Evolutionary conservation across 139 green algal species (phyloP), one percentile per base, ranked within the genome.

Genomic region (Eudorina sp.): DNA sequence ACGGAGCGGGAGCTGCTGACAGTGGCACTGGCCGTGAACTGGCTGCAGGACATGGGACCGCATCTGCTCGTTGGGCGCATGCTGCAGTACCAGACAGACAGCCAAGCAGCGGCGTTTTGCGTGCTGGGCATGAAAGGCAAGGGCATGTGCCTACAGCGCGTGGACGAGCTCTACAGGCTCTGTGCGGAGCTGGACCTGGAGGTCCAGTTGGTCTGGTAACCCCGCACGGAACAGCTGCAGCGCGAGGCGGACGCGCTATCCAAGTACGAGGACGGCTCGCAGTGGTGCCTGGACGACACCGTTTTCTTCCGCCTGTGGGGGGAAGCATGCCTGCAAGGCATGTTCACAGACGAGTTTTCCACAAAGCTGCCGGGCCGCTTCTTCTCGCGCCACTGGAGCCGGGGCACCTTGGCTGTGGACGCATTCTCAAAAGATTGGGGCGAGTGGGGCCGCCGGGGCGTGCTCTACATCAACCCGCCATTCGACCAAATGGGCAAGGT

Each of bases 71-170:
- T 4, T 21, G 38, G 40, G 18, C n/a, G 78, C 3, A 4, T 0
- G 38, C 25, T 85, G 45, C 53, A 69, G 53, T 85, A 74, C 53
- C 55, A 85, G 25, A 74, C 78, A 6, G 78, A 85, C 55, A n/a
- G n/a, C n/a, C n/a, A n/a, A n/a, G n/a, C n/a, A n/a, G n/a, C n/a
- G n/a, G n/a, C n/a, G n/a, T n/a, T n/a, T n/a, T n/a, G n/a, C n/a
- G n/a, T n/a, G n/a, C n/a, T n/a, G n/a, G n/a, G n/a, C n/a, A n/a
- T n/a, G n/a, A n/a, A n/a, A n/a, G n/a, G n/a, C n/a, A n/a, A n/a
- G n/a, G n/a, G n/a, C n/a, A n/a, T n/a, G n/a, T n/a, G n/a, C n/a
- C n/a, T n/a, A n/a, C n/a, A n/a, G n/a, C n/a, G n/a, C n/a, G n/a
- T n/a, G n/a, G 55, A 68, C 11, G 55, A 68, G 55, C 77, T 85